Conservation (phyloP, 441 rosid species). For the Theobroma grandiflorum region DNA sequence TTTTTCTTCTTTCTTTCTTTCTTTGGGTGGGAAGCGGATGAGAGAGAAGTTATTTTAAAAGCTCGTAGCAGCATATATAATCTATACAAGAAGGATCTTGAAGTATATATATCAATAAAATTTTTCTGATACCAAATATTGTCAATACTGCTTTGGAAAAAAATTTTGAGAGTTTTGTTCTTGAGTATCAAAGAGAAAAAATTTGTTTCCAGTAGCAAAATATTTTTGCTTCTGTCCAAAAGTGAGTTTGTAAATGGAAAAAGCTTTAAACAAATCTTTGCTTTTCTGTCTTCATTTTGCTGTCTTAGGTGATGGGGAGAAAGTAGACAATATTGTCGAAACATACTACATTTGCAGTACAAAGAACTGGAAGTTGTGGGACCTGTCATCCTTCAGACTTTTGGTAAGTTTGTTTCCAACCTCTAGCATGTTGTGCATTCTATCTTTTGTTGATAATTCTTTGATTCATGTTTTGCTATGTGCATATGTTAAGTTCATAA, state of each 20-base stretch:
- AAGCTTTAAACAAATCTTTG: not conserved
- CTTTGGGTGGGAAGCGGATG: not conserved
- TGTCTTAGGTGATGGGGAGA: not conserved
- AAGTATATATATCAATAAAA: not conserved
- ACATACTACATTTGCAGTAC: not conserved
- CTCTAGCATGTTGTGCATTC: not conserved
- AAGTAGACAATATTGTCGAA: not conserved
- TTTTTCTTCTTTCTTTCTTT: not conserved
- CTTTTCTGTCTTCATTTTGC: slow-evolving; percentile 1
- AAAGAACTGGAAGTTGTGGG: not conserved
- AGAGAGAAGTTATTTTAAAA: not conserved
- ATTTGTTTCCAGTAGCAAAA: not conserved
- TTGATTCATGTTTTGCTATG: not conserved
- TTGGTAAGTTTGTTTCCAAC: slow-evolving; percentile 10
- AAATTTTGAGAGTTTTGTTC: not conserved
- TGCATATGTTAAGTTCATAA: not conserved
- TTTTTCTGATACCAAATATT: not conserved
- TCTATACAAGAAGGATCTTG: not conserved
- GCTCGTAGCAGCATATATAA: not conserved
- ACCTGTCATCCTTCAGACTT: not conserved
- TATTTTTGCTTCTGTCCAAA: not conserved
- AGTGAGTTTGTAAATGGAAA: not conserved
- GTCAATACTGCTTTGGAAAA: not conserved
- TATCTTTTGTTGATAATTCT: slow-evolving; percentile 6
- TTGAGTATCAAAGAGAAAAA: not conserved